Evolutionary conservation across 495 filamentous ascomycete species (phyloP), one percentile per base, ranked within the genome.

Genomic region (Letharia columbiana): DNA sequence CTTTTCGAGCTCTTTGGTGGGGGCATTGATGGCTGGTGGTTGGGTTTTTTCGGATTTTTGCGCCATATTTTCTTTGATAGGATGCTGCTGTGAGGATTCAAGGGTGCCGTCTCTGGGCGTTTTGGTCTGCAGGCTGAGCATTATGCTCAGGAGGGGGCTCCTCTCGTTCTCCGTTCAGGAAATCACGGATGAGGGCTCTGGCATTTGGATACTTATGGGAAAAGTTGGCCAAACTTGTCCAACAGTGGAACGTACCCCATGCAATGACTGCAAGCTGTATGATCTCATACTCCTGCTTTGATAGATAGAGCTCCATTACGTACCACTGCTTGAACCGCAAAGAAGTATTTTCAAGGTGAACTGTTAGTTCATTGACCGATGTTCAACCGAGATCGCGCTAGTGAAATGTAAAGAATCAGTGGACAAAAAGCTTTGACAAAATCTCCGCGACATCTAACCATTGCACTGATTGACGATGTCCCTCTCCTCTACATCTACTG

Each of bases 261-360:
- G 54, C 31, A 33, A 66, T 50, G n/a, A 49, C 39, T 20, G 44
- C 64, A 37, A 63, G 50, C 17, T 59, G 63, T 28, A 69, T 57
- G 15, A 69, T 31, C 11, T 40, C 37, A 45, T 66, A 69, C 40
- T 69, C 67, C 40, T 66, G 47, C 40, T 50, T 56, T n/a, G 60
- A 66, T 17, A 69, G 37, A 28, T 62, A 69, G 10, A 69, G 60
- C 31, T 69, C 60, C 61, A 66, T 49, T n/a, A 37, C 66, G 31
- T n/a, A 28, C 23, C 0, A 28, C 0, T 28, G 23, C 23, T 28
- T 28, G 23, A 28, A 28, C 1, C 23, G 23, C 23, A 28, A 28
- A 28, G n/a, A 0, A 28, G 23, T 28, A 28, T 0, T 28, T 28
- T 28, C 23, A 28, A 28, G 23, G 23, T 28, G 37, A 23, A 23